Evolutionary conservation across 208 protist genomes (phyloP), one percentile per base, ranked within the genome.

Genomic region (Leishmania turanica): DNA sequence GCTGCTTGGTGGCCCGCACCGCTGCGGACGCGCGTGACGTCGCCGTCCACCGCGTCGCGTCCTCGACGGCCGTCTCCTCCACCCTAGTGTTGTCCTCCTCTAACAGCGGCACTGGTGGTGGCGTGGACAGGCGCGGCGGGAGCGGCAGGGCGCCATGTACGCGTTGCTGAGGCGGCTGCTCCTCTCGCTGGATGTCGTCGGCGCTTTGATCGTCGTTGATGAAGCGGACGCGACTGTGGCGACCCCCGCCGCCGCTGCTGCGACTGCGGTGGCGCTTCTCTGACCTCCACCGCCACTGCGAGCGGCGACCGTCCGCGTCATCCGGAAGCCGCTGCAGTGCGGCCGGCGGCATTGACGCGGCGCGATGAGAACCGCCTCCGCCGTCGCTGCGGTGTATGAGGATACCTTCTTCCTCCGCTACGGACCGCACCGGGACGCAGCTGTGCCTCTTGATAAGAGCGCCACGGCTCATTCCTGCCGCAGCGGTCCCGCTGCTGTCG

Each of bases 1-100:
- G 87, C 80, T 95, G 91, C 78, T 91, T 94, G 45, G 93, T 96
- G 7, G 89, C 84, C n/a, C 91, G 93, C 65, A 89, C 75, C 19
- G 87, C 91, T 27, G 78, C 79, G 3, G 92, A 93, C 19, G 85
- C 45, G 24, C 69, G 69, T 73, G 69, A 73, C 9, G 27, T 83
- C 49, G 78, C 79, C 31, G 89, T 89, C 64, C 88, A 89, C 40
- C 88, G 84, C 40, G 88, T 84, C 11, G 85, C 82, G 8, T 94
- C 87, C 31, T 80, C 79, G n/a, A 9, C 11, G 1, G 47, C 58
- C 3, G 70, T 79, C 45, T 70, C 60, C 42, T 76, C 76, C 42
- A 34, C 9, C 11, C 70, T 31, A 1, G 58, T 68, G 7, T 6
- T 27, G 8, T 75, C 68, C 0, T 47, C 54, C 45, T 82, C 74